phyloP scores from a whole-genome alignment of 1,284 basidiomycete genomes.

The Leccinum pachyderme region DNA sequence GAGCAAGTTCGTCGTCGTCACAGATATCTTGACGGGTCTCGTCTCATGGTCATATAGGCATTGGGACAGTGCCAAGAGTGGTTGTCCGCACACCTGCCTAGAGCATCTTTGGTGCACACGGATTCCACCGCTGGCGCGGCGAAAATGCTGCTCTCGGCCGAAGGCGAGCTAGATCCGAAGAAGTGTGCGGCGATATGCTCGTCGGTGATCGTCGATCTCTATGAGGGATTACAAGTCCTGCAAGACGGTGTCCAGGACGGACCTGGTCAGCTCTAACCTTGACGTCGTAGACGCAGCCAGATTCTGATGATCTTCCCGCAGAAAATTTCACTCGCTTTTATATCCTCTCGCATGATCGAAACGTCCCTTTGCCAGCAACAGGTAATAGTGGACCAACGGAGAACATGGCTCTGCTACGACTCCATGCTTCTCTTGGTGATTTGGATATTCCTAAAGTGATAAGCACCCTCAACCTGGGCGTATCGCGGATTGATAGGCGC shows the following conservation, averaged over 20 bases:
- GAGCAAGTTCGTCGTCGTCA: slow-evolving; percentile 55
- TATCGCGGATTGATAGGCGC: slow-evolving; percentile 61
- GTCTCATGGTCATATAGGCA: slow-evolving; percentile 45
- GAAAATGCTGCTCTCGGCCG: slow-evolving; percentile 40
- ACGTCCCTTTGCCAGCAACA: slow-evolving; percentile 27
- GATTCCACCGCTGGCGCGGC: slow-evolving; percentile 73
- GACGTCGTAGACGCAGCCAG: background rate
- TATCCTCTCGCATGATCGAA: slow-evolving; percentile 41
- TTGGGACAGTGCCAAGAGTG: slow-evolving; percentile 73
- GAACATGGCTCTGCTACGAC: slow-evolving; percentile 41
- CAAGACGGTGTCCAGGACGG: slow-evolving; percentile 62
- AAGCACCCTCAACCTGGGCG: slow-evolving; percentile 20
- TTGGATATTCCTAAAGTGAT: slow-evolving; percentile 20
- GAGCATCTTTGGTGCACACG: slow-evolving; percentile 49
- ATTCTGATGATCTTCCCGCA: slow-evolving; percentile 24
- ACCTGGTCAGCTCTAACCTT: slow-evolving; percentile 37
- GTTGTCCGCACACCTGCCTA: slow-evolving; percentile 51
- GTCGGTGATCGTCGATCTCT: slow-evolving; percentile 54
- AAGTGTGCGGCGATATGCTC: slow-evolving; percentile 74
- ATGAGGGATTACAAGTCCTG: slow-evolving; percentile 56
- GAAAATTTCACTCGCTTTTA: slow-evolving; percentile 68
- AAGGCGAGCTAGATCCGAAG: slow-evolving; percentile 34
- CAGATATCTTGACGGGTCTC: background rate
- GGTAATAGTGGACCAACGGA: slow-evolving; percentile 9
- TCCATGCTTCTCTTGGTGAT: slow-evolving; percentile 19